Base-by-base conservation (phyloP, 1,284 basidiomycete species). In the Hypsizygus ulmarius region DNA sequence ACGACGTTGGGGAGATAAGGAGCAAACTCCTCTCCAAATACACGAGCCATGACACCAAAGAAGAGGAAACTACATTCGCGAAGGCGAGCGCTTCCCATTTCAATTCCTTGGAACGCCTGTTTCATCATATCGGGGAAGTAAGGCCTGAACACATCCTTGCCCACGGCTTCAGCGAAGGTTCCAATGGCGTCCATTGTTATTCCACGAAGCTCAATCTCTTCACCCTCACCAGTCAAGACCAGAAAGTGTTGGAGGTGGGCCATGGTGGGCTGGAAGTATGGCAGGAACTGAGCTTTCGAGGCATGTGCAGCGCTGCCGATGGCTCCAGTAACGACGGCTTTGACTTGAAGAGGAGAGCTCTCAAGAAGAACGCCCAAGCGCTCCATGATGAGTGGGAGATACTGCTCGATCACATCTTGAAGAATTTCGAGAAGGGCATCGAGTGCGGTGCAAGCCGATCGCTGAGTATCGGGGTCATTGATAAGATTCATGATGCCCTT, bases 131-230 rank as follows among this genome's bases (percentile, higher is more conserved):
- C 87, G 36, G 87, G 78, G 77, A 97, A 96, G 80, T 92, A 99
- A 16, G 95, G 96, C 33, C 91, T 79, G 87, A 99, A 99, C 27
- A 84, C 75, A 19, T 99, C 94, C 64, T 87, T 84, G 57, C 97
- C 97, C 44, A 99, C 93, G 11, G 97, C 94, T 71, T 98, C 97
- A 29, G 96, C 93, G 58, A 99, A 93, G 0, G 97, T 99, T 40
- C 97, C 97, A 55, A 98, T 87, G 30, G 97, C 94, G 71, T 99
- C 97, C 82, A 97, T 97, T 19, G 96, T 90, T 64, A 98, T 97
- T 36, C 97, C 97, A 53, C 97, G 91, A 36, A 99, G 82, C 63
- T 99, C 95, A 57, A 84, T 87, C 64, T 95, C 93, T 63, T 93
- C 91, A 36, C 89, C 90, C 60, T 93, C 92, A 32, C 81, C 84